These are phyloP conservation scores for Trypanosoma cruzi DNA, from an alignment of 208 protist species.

Conservation along the genomic window DNA sequence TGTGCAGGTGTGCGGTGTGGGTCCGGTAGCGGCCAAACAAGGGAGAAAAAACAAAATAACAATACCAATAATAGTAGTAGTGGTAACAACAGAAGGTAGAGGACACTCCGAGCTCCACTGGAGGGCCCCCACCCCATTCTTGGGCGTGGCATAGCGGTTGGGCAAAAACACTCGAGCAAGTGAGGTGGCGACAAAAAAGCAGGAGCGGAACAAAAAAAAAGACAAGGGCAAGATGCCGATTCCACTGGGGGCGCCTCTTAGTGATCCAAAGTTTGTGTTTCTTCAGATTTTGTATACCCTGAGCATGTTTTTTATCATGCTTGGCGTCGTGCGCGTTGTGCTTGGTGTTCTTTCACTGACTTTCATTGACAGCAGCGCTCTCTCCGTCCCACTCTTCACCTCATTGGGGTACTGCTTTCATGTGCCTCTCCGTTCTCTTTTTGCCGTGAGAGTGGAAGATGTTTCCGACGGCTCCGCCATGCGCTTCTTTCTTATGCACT, in stretches of 20 bases:
- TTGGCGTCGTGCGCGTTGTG: constrained; percentile 42
- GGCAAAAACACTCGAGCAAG: no score
- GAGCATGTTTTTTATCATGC: constrained; percentile 58
- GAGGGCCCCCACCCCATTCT: neutral
- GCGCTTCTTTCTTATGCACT: constrained; percentile 74
- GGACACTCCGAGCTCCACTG: neutral
- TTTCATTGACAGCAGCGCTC: neutral
- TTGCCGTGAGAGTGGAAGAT: constrained; percentile 28
- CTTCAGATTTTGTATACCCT: constrained; percentile 64
- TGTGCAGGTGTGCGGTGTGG: no score
- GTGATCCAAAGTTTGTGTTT: constrained; percentile 56
- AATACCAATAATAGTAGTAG: neutral
- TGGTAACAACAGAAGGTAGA: no score
- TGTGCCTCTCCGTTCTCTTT: constrained; percentile 57
- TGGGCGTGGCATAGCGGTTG: neutral
- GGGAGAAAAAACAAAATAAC: no score
- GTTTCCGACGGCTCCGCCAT: constrained; percentile 13
- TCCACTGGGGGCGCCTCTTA: constrained; percentile 49
- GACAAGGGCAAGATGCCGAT: constrained; percentile 56
- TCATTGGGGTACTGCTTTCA: constrained; percentile 43
- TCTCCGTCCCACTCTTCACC: neutral
- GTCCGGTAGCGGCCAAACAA: no score
- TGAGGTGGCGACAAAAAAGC: no score
- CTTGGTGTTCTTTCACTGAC: constrained; percentile 41
- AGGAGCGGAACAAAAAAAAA: neutral